Evolutionary conservation across 1,139 yeast genomes (phyloP), one percentile per base, ranked within the genome.

Genomic region (Blastobotrys buckinghamii): DNA sequence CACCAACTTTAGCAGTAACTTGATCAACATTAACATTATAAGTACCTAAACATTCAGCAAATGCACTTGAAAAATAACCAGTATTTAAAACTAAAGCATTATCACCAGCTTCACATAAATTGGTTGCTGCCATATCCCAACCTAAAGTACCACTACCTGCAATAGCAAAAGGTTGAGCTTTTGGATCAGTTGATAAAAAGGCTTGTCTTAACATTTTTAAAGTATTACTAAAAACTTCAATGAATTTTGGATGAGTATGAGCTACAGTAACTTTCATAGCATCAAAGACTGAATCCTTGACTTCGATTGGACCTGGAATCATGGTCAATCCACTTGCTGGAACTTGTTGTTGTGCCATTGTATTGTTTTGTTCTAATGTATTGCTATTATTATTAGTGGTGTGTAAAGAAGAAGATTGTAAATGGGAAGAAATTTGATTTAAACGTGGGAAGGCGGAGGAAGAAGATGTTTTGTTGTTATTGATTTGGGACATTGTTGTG

Each of bases 121-220:
- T 90, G 37, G 95, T 76, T 37, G 84, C 95, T 42, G 81, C 84
- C 53, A 90, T 74, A 63, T 90, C 97, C 96, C 97, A 90, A 30
- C 97, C 97, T 48, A 90, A 76, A 37, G 97, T 88, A 51, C 97
- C 97, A 2, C 95, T 84, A 37, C 97, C 97, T 5, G 95, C 77
- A 54, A 90, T 67, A 19, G 90, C 86, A 56, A 84, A 77, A 7
- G 92, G 88, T 70, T 87, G 96, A 29, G 94, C 77, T 16, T 63
- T 62, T 22, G 79, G 67, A 62, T 79, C 81, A 22, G 79, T 70
- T 24, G 94, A 83, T 65, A 82, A 78, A 75, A 89, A 89, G 56
- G 90, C 68, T 57, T 73, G 76, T 60, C 97, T 78, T 61, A 87
- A 76, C 66, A 81, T 78, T 61, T 75, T 67, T 63, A 90, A 75